Evolutionary conservation across 495 filamentous ascomycete genomes (phyloP).

Genomic region (Hypoxylon cercidicola): DNA sequence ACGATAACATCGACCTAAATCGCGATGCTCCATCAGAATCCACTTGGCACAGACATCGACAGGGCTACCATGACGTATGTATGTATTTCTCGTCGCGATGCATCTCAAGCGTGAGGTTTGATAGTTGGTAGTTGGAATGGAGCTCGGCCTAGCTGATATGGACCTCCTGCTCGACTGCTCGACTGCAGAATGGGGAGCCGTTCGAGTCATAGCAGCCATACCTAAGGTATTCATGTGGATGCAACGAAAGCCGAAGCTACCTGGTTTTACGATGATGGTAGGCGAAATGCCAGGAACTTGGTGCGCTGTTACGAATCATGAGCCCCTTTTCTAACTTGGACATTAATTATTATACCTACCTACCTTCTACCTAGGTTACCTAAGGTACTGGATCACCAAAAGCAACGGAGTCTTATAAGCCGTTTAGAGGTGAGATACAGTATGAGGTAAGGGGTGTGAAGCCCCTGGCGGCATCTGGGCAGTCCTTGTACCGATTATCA

Average conservation of each 20-base stretch:
- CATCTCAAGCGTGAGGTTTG: conserved; percentile 1
- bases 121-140: not conserved
- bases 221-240: not conserved
- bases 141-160: conserved; percentile 1
- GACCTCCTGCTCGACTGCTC: not conserved
- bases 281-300: not conserved
- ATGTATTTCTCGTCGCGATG: conserved; percentile 24
- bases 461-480: not conserved
- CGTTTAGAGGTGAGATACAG: too few species aligned
- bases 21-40: conserved; percentile 19
- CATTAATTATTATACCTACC: not conserved
- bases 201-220: too few species aligned
- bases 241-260: not conserved
- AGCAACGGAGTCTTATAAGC: not conserved
- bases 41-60: conserved; percentile 28
- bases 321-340: not conserved
- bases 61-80: conserved; percentile 27
- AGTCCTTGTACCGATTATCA: conserved; percentile 7
- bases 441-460: not conserved
- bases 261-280: not conserved
- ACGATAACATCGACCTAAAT: conserved; percentile 15
- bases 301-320: not conserved
- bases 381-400: too few species aligned
- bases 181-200: not conserved
- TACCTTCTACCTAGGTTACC: not conserved